phyloP scores from a whole-genome alignment of 108 stramenopile species.

The Stephanodiscus minutulus region DNA sequence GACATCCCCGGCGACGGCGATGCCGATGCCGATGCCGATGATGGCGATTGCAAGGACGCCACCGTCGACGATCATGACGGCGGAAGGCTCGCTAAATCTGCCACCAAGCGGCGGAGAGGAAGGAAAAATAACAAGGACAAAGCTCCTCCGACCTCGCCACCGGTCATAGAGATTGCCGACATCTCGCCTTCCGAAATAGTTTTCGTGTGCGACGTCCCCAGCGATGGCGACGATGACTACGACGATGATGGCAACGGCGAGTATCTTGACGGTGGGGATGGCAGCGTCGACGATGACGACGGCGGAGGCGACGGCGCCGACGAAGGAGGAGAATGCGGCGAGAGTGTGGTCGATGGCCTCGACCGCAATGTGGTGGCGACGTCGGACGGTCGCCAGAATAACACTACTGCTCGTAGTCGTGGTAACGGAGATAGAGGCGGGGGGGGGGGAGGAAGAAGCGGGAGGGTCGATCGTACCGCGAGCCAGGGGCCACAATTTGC shows the following conservation, averaged over 20 bases:
- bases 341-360: background rate
- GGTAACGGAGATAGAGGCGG: slow-evolving; percentile 8
- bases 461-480: background rate
- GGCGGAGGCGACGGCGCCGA: background rate
- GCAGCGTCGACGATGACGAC: background rate
- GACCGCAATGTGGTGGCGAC: background rate
- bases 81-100: background rate
- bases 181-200: background rate
- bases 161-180: background rate
- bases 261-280: background rate
- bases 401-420: background rate
- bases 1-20: background rate
- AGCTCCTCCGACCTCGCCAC: background rate
- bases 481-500: background rate
- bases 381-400: background rate
- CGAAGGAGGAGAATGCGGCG: background rate
- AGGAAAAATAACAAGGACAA: background rate
- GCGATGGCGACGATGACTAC: slow-evolving; percentile 13
- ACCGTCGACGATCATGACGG: background rate
- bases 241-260: background rate
- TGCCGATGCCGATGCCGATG: background rate
- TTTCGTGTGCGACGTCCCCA: slow-evolving; percentile 15
- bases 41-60: background rate
- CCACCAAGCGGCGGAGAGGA: slow-evolving; percentile 3
- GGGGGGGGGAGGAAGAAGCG: slow-evolving; percentile 3